Conservation (phyloP, 371 early-diverging fungal genomes). For the Rhizomucor miehei region DNA sequence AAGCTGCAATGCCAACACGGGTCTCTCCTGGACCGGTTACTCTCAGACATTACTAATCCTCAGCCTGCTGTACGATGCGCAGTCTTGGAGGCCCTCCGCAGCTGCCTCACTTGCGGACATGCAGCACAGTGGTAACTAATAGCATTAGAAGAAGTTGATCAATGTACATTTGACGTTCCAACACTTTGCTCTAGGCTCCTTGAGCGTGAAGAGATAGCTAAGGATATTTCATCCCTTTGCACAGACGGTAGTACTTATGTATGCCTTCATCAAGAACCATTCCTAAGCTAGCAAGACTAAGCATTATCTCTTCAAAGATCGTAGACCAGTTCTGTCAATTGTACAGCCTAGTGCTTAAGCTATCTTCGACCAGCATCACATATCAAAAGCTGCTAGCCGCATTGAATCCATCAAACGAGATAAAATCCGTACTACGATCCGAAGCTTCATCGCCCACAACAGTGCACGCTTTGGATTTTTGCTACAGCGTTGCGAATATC, state of each 20-base stretch:
- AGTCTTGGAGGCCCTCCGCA: conserved; percentile 28
- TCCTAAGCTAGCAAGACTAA: background rate
- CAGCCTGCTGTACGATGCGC: conserved; percentile 37
- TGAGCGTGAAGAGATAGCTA: conserved; percentile 16
- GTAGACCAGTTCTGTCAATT: background rate
- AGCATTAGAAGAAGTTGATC: background rate
- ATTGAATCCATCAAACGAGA: background rate
- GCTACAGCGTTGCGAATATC: conserved; percentile 26
- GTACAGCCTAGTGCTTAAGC: background rate
- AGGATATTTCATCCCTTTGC: conserved; percentile 20
- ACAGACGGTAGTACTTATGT: conserved; percentile 34
- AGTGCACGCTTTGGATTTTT: conserved; percentile 36
- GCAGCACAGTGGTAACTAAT: conserved; percentile 19
- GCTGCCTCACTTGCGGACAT: conserved; percentile 15
- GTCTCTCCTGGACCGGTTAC: conserved; percentile 12
- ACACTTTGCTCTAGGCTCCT: conserved; percentile 15
- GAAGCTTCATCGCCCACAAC: background rate
- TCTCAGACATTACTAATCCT: conserved; percentile 4
- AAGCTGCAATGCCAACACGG: conserved; percentile 6
- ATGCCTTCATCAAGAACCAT: background rate
- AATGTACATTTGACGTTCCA: background rate
- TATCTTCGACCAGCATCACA: background rate
- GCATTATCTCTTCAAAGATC: background rate
- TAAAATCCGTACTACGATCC: background rate
- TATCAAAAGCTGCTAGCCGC: background rate